These are phyloP conservation scores for Plantago ovata DNA, from an alignment of 257 asterid species.

Conservation along the genomic window DNA sequence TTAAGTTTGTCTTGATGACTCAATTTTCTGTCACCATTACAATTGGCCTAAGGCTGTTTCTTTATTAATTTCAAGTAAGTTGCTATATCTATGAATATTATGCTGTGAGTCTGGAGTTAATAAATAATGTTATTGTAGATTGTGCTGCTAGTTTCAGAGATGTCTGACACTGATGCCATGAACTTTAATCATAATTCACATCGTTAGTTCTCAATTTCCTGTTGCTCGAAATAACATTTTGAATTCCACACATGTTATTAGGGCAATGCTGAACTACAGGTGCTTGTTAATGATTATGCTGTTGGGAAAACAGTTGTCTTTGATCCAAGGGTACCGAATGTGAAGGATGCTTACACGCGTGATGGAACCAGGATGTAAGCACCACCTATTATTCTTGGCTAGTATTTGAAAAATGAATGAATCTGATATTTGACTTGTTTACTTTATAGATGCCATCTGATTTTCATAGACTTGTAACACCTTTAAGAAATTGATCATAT, in stretches of 20 bases:
- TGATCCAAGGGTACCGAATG: constrained; percentile 60
- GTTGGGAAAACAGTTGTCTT: constrained; percentile 71
- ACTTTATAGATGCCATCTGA: too few species aligned
- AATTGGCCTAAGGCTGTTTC: too few species aligned
- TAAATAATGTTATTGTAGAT: constrained; percentile 13
- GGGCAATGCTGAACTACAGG: constrained; percentile 90
- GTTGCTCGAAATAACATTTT: constrained; percentile 9
- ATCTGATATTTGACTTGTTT: too few species aligned
- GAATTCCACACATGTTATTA: constrained; percentile 21
- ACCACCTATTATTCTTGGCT: constrained; percentile 9
- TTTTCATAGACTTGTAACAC: constrained; percentile 1
- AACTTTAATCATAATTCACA: constrained; percentile 10
- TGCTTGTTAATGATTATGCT: constrained; percentile 80
- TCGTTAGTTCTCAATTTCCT: constrained; percentile 13
- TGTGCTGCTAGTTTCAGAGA: constrained; percentile 13
- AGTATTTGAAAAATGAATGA: neutral
- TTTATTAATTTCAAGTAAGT: too few species aligned
- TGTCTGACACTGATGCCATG: constrained; percentile 3
- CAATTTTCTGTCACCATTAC: too few species aligned
- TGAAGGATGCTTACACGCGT: constrained; percentile 79
- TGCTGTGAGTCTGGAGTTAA: constrained; percentile 6
- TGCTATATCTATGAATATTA: too few species aligned
- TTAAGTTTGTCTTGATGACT: too few species aligned
- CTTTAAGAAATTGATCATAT: constrained; percentile 25
- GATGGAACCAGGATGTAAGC: constrained; percentile 88